Conservation (phyloP, 1,139 yeast species). For the Blastobotrys buckinghamii region DNA sequence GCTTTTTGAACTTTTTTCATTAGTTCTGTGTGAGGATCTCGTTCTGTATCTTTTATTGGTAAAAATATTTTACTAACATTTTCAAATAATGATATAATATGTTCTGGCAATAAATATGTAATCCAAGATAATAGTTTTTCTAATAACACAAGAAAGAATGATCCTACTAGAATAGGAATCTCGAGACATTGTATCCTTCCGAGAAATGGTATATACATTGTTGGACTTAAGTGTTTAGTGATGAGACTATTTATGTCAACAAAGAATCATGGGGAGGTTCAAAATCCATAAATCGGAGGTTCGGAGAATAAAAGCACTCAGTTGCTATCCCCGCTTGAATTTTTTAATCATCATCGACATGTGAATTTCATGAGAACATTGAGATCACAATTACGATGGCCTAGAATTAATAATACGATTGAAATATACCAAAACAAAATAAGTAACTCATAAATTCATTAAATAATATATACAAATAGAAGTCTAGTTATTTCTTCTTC, state of each 20-base stretch:
- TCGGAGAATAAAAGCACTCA: no score
- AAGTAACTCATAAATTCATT: no score
- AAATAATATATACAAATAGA: neutral
- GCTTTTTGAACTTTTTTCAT: conserved; percentile 27
- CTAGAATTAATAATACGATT: no score
- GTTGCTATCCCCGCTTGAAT: no score
- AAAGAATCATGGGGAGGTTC: no score
- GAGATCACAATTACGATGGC: no score
- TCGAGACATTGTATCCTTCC: conserved; percentile 28
- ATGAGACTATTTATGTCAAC: no score
- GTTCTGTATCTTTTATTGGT: conserved; percentile 5
- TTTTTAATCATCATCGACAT: no score
- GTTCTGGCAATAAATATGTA: conserved; percentile 30
- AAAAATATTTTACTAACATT: conserved; percentile 18
- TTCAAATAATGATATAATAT: conserved; percentile 27
- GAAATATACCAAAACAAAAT: no score
- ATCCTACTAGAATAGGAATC: conserved; percentile 30
- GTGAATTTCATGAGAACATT: no score
- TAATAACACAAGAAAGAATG: conserved; percentile 29
- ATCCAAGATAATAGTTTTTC: conserved; percentile 31
- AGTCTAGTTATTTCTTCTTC: neutral
- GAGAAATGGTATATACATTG: conserved; percentile 27
- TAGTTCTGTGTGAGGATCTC: conserved; percentile 13
- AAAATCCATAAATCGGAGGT: no score
- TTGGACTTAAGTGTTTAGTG: no score